Conservation (phyloP, 73 alveolate genomes). For the Tetrahymena malaccensis region DNA sequence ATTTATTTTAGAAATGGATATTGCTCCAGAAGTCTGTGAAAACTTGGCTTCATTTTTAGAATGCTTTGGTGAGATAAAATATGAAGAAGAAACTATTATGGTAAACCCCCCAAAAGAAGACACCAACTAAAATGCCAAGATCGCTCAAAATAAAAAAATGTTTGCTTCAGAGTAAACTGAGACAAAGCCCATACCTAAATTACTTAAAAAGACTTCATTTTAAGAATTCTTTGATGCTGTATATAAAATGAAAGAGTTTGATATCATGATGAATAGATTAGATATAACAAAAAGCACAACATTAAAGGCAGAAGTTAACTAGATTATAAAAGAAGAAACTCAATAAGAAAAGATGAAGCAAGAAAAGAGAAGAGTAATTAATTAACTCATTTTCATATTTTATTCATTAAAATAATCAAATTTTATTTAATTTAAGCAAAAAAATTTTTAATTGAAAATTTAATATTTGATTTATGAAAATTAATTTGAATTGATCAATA, state of each 20-base stretch:
- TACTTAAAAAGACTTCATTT: slow-evolving; percentile 75
- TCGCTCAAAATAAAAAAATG: slow-evolving; percentile 31
- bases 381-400: not conserved
- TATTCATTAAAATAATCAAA: not conserved
- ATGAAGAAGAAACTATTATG: slow-evolving; percentile 61
- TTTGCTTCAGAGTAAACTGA: slow-evolving; percentile 72
- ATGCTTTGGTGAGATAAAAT: slow-evolving; percentile 91
- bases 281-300: slow-evolving; percentile 37
- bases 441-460: too few relatives aligned
- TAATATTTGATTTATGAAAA: too few relatives aligned
- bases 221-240: slow-evolving; percentile 80
- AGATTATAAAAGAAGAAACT: slow-evolving; percentile 52
- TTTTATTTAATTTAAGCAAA: not conserved
- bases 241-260: slow-evolving; percentile 76
- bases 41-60: slow-evolving; percentile 80
- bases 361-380: not conserved
- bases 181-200: slow-evolving; percentile 74
- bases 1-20: slow-evolving; percentile 53
- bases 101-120: slow-evolving; percentile 53
- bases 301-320: slow-evolving; percentile 46
- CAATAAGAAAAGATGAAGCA: slow-evolving; percentile 23
- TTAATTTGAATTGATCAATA: too few relatives aligned
- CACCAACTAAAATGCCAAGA: slow-evolving; percentile 46
- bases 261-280: slow-evolving; percentile 74
- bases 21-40: slow-evolving; percentile 70